Base-by-base conservation (phyloP, 2,329 filamentous ascomycete species). In the Cercospora zeae-maydis region DNA sequence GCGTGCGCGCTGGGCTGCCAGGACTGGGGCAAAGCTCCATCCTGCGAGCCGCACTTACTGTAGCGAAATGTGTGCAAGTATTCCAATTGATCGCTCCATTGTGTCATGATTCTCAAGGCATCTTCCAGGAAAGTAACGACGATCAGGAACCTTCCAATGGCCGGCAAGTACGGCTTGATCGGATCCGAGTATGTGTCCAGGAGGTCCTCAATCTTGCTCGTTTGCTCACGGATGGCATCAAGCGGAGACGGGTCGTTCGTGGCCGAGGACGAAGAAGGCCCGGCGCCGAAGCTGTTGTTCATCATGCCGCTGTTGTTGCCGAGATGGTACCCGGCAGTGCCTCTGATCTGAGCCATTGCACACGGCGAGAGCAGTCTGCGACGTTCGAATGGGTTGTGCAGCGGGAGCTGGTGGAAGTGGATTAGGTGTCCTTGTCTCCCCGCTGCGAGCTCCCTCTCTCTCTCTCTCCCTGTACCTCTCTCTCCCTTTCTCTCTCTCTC, bases 101-200 rank as follows among this genome's bases (percentile, higher is more conserved):
- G 95, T 70, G 95, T 99, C 72, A 98, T 83, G 79, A 99, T 99
- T 76, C 95, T 87, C 66, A 99, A 82, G 55, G 93, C 92, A 82
- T 99, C 95, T 79, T 99, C 95, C 71, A 99, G 84, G 81, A 99
- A 99, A 66, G 95, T 99, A 59, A 98, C 95, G 61, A 99, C 95
- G 72, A 99, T 99, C 70, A 99, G 80, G 79, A 98, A 98, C 70
- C 95, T 91, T 70, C 95, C 95, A 81, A 99, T 93, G 69, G 91
- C 92, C 63, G 95, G 95, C 49, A 99, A 85, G 76, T 96, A 99
- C 90, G 95, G 95, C 84, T 96, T 98, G 70, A 98, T 80, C 54
- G 95, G 95, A 75, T 96, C 93, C 73, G 92, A 89, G 74, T 92
- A 70, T 30, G 86, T 91, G 78, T 98, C 95, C 75, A 99, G 79